Conservation (phyloP, 306 rosid species). For the Ziziphus jujuba region DNA sequence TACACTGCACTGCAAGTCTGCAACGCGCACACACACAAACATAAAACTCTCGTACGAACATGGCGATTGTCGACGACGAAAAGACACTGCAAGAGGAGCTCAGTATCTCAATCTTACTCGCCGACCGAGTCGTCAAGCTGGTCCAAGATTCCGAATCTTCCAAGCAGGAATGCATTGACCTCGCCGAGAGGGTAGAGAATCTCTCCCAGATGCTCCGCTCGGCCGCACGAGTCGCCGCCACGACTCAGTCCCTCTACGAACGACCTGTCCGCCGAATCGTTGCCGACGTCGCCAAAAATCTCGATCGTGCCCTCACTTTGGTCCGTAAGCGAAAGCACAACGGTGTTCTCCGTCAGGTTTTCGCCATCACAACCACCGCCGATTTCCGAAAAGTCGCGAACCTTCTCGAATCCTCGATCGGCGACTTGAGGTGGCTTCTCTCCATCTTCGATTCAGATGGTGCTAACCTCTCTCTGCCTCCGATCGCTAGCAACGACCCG, state of each 20-base stretch:
- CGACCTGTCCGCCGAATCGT: slow-evolving; percentile 70
- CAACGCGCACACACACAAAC: no score
- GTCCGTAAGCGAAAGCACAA: slow-evolving; percentile 62
- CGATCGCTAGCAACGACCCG: slow-evolving; percentile 78
- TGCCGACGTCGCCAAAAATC: slow-evolving; percentile 53
- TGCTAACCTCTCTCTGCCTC: slow-evolving; percentile 54
- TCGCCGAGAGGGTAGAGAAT: slow-evolving; percentile 55
- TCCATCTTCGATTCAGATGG: slow-evolving; percentile 64
- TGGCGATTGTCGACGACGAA: slow-evolving; percentile 43
- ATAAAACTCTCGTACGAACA: slow-evolving; percentile 11
- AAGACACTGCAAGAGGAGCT: slow-evolving; percentile 60
- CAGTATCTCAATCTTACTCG: slow-evolving; percentile 52
- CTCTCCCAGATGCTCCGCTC: slow-evolving; percentile 67
- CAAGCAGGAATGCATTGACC: slow-evolving; percentile 53
- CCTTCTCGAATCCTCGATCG: slow-evolving; percentile 66
- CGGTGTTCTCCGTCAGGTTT: slow-evolving; percentile 72
- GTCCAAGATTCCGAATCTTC: slow-evolving; percentile 71
- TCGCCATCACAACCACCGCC: slow-evolving; percentile 61
- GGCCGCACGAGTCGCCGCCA: slow-evolving; percentile 43
- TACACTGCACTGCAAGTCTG: neutral
- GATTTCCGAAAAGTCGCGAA: slow-evolving; percentile 59
- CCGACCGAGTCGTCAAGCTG: slow-evolving; percentile 60
- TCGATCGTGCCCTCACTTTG: slow-evolving; percentile 56
- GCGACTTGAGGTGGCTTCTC: slow-evolving; percentile 76
- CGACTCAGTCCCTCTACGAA: slow-evolving; percentile 61